Base-by-base conservation (phyloP, 805 yeast species). In the Cyberlindnera lachancei region DNA sequence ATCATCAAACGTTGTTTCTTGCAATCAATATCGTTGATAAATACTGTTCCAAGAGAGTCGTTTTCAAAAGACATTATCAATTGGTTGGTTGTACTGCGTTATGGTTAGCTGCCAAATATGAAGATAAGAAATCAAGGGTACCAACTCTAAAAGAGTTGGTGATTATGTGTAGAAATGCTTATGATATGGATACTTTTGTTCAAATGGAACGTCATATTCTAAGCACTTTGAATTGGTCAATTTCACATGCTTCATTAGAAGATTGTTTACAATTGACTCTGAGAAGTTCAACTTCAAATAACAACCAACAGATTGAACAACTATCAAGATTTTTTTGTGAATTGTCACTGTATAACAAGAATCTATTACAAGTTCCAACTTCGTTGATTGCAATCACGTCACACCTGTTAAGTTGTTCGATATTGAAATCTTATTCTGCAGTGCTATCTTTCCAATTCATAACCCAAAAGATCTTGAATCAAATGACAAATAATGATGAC, bases 171-270 rank as follows among this genome's bases (percentile, higher is more conserved):
- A 78, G 85, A 25, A 64, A 68, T 40, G 68, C 68, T 9, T 83
- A 81, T 49, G 79, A 73, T 38, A 62, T 64, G 24, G 68, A 70
- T 26, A 72, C 75, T 75, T 75, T 75, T 52, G 61, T 69, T 16
- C 92, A 82, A 54, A 83, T 83, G 92, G 94, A 84, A 56, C 62
- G 72, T 43, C 94, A 83, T 50, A 72, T 84, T 12, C 62, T 84
- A 37, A 58, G 69, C 18, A 80, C 92, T 0, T 63, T 85, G 38
- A 75, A 78, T 34, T 83, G 94, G 94, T 58, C 66, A 15, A 41
- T 50, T 12, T 25, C 42, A 2, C 49, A 46, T 30, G 36, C 53
- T 4, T 50, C 55, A 5, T 35, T 50, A 18, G 55, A 50, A 31
- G 55, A 50, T 27, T 45, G 53, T 37, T 35, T 50, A 7, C 54